Percentiles rank a stretch among this genome's conserved stretches.
Evolutionary conservation across 2,329 filamentous ascomycete genomes (phyloP).

Genomic region (Ophiosphaerella herpotricha): DNA sequence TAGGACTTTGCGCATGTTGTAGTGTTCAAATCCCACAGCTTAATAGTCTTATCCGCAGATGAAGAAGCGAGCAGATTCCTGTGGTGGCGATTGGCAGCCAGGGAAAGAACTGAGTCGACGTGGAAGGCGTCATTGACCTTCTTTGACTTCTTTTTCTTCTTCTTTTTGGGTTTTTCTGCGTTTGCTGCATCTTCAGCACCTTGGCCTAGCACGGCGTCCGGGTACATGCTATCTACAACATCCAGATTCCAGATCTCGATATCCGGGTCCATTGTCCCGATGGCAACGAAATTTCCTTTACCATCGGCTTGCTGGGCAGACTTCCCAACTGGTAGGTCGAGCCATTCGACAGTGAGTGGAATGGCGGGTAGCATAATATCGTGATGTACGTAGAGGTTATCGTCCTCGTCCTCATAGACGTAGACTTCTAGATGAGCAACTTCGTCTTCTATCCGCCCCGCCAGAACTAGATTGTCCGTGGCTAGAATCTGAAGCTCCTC

Average conservation of each 20-base stretch:
- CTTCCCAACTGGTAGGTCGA: constrained; percentile 87
- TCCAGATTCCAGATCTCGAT: constrained; percentile 99
- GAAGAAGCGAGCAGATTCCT: constrained; percentile 92
- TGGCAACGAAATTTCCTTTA: constrained; percentile 87
- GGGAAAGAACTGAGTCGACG: constrained; percentile 87
- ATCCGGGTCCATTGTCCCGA: constrained; percentile 97
- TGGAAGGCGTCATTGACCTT: constrained; percentile 92
- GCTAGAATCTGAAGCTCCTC: constrained; percentile 92
- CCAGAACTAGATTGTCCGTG: constrained; percentile 89
- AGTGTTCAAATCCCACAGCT: constrained; percentile 95
- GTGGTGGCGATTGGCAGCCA: constrained; percentile 91
- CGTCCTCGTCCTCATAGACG: constrained; percentile 91
- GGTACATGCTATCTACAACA: constrained; percentile 96
- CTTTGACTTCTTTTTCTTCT: constrained; percentile 88
- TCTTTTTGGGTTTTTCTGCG: constrained; percentile 71
- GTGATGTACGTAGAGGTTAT: constrained; percentile 99
- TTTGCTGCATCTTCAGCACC: constrained; percentile 55
- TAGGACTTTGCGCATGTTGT: constrained; percentile 95
- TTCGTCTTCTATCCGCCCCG: constrained; percentile 95
- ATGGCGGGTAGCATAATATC: constrained; percentile 99
- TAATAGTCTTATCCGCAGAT: constrained; percentile 95
- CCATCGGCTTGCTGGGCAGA: constrained; percentile 56
- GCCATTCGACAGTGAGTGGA: constrained; percentile 92
- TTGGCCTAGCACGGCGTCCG: constrained; percentile 91
- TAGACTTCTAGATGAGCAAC: constrained; percentile 96